Evolutionary conservation across 2,329 filamentous ascomycete species (phyloP), one percentile per base, ranked within the genome.

Genomic region (Diaporthe capsici): DNA sequence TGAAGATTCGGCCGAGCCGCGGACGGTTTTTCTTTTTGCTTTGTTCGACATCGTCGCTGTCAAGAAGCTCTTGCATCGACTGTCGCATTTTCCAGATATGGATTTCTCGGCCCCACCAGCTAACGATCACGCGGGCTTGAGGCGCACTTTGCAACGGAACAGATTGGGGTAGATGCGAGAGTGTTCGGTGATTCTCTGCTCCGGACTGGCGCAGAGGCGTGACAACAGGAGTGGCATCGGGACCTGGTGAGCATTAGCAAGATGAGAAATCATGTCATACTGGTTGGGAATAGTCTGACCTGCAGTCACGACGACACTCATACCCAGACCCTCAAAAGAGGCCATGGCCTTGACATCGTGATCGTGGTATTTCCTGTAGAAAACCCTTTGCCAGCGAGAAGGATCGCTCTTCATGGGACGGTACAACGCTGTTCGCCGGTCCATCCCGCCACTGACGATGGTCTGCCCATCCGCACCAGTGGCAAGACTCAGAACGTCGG

Each of bases 301-400:
- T 90, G 97, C 97, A 78, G 96, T 97, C 22, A 98, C 94, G 15
- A 98, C 88, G 73, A 98, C 92, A 81, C 95, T 98, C 81, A 98
- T 91, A 68, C 92, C 92, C 70, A 90, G 92, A 71, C 93, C 93
- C 84, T 99, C 97, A 78, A 96, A 98, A 0, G 94, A 92, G 47
- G 95, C 94, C 91, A 98, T 94, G 1, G 95, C 91, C 86, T 98
- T 98, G 80, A 98, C 95, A 85, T 99, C 97, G 83, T 98, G 96
- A 61, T 93, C 92, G 82, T 99, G 97, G 82, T 96, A 96, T 81
- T 95, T 90, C 79, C 94, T 90, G 82, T 98, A 95, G 84, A 92
- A 94, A n/a, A 95, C 89, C 83, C 97, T 96, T 75, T 91, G 91
- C 97, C 97, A 99, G 81, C 93, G 91, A 72, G 89, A 87, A 75